Evolutionary conservation across 192 early-diverging fungal genomes (phyloP), one percentile per base, ranked within the genome.

Genomic region (Podila clonocystis): DNA sequence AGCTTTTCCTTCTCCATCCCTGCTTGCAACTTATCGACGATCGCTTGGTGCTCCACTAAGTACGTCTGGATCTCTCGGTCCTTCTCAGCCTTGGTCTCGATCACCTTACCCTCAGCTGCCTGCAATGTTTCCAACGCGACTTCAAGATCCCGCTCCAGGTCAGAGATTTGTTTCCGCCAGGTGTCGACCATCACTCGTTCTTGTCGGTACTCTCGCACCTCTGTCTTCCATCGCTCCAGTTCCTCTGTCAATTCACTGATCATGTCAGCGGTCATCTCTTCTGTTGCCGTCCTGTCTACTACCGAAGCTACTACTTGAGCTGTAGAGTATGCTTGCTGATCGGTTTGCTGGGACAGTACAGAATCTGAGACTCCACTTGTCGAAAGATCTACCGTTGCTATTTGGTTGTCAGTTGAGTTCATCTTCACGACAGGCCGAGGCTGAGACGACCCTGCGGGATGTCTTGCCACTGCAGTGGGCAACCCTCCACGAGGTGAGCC

Each of bases 91-190:
- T 36, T 62, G 13, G 57, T n/a, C 13, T 68, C 61, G 22, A 73
- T 64, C 13, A 69, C 70, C 45, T 64, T 63, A 0, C 60, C 77
- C 34, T 80, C 77, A 31, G 70, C 60, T 17, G 36, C 38, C 30
- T 72, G 64, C 12, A 80, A 30, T 22, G 77, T 36, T 9, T 80
- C 77, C n/a, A 80, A 34, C 7, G 77, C 77, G 20, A 58, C 38
- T 65, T 73, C 77, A 7, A 80, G 71, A 61, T 80, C 77, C 19
- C 77, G 62, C 62, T 80, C 70, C 38, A 80, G 57, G 31, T 49
- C 49, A 15, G 77, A 72, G 34, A 80, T 72, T 29, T 80, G 77
- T 38, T 80, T 80, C 24, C 68, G 57, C 52, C 48, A 63, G 5
- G 29, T 50, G 8, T 80, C 77, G 1, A 58, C 49, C 33, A 41